Evolutionary conservation across 2,329 filamentous ascomycete genomes (phyloP).

Genomic region (Penicillium olsonii): DNA sequence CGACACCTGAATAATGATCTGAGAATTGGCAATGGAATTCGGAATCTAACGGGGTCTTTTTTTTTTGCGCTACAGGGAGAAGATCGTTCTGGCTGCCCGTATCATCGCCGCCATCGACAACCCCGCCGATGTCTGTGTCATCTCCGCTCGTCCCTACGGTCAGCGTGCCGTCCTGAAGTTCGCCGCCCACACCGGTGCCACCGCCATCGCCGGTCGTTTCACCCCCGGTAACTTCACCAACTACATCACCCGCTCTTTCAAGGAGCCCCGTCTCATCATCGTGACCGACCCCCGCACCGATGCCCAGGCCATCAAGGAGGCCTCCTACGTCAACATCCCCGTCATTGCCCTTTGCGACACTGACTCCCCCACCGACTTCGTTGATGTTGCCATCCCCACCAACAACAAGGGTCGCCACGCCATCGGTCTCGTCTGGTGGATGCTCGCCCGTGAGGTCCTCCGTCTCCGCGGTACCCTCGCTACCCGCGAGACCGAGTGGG

Average conservation of each 20-base stretch:
- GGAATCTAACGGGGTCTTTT: conserved; percentile 23
- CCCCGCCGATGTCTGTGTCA: conserved; percentile 98
- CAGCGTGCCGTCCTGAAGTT: conserved; percentile 99
- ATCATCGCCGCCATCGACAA: conserved; percentile 99
- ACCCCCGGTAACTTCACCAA: conserved; percentile 99
- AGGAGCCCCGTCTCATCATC: conserved; percentile 99
- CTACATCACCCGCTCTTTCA: conserved; percentile 99
- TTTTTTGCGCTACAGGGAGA: conserved; percentile 69
- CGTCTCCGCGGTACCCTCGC: conserved; percentile 96
- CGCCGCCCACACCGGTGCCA: conserved; percentile 95
- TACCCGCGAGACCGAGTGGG: conserved; percentile 95
- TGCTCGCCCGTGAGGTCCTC: conserved; percentile 99
- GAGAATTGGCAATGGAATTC: not conserved
- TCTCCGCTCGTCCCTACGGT: conserved; percentile 98
- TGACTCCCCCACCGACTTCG: conserved; percentile 99
- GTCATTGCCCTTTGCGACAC: conserved; percentile 99
- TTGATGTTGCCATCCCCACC: conserved; percentile 99
- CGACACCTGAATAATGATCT: conserved; percentile 5
- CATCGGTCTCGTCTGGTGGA: conserved; percentile 99
- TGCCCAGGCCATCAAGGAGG: conserved; percentile 99
- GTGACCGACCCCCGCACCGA: conserved; percentile 99
- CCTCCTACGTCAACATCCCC: conserved; percentile 99
- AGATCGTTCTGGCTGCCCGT: conserved; percentile 97
- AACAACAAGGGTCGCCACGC: conserved; percentile 99
- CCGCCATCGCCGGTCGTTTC: conserved; percentile 98